These are phyloP conservation scores for Bassia scoparia DNA, from an alignment of 148 eudicot species.

Conservation along the genomic window DNA sequence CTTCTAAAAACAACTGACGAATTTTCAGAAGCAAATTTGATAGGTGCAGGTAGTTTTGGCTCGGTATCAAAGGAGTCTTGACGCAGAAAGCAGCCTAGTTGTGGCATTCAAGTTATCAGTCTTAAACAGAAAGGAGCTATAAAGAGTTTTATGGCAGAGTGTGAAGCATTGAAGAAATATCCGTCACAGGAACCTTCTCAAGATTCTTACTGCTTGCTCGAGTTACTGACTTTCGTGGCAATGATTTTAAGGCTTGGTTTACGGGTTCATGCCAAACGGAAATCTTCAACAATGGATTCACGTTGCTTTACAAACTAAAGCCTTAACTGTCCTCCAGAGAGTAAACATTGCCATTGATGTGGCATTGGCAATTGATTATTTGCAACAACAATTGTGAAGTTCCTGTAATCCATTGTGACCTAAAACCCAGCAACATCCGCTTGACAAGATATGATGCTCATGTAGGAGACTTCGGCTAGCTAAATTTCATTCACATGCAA, in stretches of 20 bases:
- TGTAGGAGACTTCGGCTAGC: slow-evolving; percentile 27
- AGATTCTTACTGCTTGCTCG: slow-evolving; percentile 28
- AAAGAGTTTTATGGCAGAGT: slow-evolving; percentile 36
- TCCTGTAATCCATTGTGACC: slow-evolving; percentile 28
- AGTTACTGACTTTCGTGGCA: slow-evolving; percentile 21
- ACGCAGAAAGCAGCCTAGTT: not conserved
- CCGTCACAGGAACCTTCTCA: slow-evolving; percentile 29
- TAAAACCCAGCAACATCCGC: slow-evolving; percentile 30
- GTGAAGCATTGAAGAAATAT: slow-evolving; percentile 28
- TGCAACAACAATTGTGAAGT: slow-evolving; percentile 22
- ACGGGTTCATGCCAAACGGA: slow-evolving; percentile 33
- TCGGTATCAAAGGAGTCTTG: slow-evolving; percentile 20
- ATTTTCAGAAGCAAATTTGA: slow-evolving; percentile 19
- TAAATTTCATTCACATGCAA: slow-evolving; percentile 4
- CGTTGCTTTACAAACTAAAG: not conserved
- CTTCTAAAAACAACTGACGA: slow-evolving; percentile 22
- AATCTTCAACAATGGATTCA: slow-evolving; percentile 29
- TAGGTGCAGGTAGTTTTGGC: slow-evolving; percentile 26
- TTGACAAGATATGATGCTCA: slow-evolving; percentile 19
- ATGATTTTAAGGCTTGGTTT: slow-evolving; percentile 32
- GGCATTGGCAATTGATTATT: slow-evolving; percentile 24
- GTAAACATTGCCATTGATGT: slow-evolving; percentile 30
- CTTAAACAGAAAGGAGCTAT: slow-evolving; percentile 16
- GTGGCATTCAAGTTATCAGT: slow-evolving; percentile 27
- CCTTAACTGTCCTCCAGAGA: slow-evolving; percentile 24